A percentile compares a stretch with the other conserved stretches of the same genome.
Evolutionary conservation across 202 grass and related monocot genomes (phyloP).

Genomic region (Setaria italica): DNA sequence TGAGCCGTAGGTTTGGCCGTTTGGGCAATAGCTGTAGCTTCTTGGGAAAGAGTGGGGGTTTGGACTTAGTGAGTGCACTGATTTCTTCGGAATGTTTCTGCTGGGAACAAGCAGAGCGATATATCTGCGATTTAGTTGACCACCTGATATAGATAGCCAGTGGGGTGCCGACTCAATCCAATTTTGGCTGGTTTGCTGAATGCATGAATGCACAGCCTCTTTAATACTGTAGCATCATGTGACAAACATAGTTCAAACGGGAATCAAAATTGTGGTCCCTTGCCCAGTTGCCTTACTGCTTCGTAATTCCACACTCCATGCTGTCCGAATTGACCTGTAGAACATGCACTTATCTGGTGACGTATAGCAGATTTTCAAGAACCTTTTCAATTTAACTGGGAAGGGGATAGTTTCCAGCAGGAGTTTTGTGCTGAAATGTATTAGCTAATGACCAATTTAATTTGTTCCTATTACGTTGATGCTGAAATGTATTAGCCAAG

Average conservation of each 20-base stretch:
- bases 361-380: not conserved
- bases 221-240: not conserved
- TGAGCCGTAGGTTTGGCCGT: not conserved
- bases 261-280: not conserved
- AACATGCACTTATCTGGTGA: not conserved
- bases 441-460: not conserved
- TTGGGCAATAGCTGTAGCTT: not conserved
- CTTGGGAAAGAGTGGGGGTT: not conserved
- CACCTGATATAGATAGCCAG: not conserved
- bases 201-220: slow-evolving; percentile 2
- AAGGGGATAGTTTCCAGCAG: not conserved
- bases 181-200: slow-evolving; percentile 3
- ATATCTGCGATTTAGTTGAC: not conserved
- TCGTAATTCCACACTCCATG: not conserved
- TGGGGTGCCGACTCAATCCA: not conserved
- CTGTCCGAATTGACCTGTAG: not conserved
- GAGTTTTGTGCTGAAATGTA: not conserved
- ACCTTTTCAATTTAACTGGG: not conserved
- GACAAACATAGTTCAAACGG: not conserved
- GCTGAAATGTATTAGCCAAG: not conserved
- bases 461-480: not conserved
- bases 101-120: not conserved
- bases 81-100: not conserved
- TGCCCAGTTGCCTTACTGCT: not conserved
- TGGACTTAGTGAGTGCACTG: slow-evolving; percentile 6